Percentiles rank a stretch among this genome's conserved stretches.
Conservation (phyloP, 106 monocot genomes). For the Platanthera guangdongensis region DNA sequence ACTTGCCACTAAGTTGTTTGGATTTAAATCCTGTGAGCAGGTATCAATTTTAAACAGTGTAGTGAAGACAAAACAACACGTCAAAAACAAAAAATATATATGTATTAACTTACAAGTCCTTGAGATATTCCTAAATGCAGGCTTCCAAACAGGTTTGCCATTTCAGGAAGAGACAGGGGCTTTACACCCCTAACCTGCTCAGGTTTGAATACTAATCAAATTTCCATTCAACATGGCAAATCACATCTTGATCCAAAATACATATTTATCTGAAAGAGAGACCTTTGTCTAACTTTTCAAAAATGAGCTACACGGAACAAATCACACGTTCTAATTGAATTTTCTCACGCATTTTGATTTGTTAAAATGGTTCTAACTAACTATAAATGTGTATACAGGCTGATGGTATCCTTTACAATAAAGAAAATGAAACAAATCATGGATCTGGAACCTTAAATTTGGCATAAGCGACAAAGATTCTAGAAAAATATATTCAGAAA, state of each 20-base stretch:
- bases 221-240: background rate
- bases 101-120: constrained; percentile 72
- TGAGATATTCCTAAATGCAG: constrained; percentile 74
- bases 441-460: background rate
- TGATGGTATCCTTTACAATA: background rate
- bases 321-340: background rate
- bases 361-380: background rate
- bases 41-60: constrained; percentile 5
- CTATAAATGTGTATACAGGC: background rate
- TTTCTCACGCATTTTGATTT: background rate
- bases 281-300: background rate
- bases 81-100: background rate
- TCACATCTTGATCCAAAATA: constrained; percentile 4
- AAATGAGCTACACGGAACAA: background rate
- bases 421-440: background rate
- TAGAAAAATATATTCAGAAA: background rate
- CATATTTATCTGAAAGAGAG: background rate
- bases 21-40: constrained; percentile 69
- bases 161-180: constrained; percentile 73
- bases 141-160: constrained; percentile 66
- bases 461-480: background rate
- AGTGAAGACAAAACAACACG: constrained; percentile 6
- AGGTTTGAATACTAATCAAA: constrained; percentile 4
- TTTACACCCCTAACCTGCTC: constrained; percentile 92
- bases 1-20: constrained; percentile 91